These are phyloP conservation scores for Metschnikowia anglica DNA, from an alignment of 805 yeast genomes.

Conservation along the genomic window DNA sequence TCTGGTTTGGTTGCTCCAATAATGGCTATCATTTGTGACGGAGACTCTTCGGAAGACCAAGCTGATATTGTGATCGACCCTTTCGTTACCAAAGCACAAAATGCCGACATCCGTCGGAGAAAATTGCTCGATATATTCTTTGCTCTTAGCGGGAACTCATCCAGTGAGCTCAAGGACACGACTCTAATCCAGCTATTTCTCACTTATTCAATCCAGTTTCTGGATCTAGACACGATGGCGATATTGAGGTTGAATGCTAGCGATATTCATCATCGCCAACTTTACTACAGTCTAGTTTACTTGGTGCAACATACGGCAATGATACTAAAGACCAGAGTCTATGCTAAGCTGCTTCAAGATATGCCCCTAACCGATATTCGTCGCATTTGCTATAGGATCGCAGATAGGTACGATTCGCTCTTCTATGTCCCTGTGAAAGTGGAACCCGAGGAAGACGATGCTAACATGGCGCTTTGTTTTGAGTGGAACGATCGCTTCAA, in stretches of 20 bases:
- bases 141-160: constrained; percentile 4
- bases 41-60: constrained; percentile 1
- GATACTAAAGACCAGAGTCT: constrained; percentile 8
- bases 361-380: constrained; percentile 30
- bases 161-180: constrained; percentile 15
- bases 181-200: constrained; percentile 17
- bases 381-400: constrained; percentile 26
- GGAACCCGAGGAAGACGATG: constrained; percentile 8
- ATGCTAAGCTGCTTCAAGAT: constrained; percentile 15
- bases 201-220: constrained; percentile 6
- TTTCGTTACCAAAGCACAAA: constrained; percentile 11
- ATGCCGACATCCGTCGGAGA: constrained; percentile 13
- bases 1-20: background rate
- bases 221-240: constrained; percentile 16
- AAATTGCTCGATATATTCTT: constrained; percentile 9
- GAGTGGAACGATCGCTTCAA: constrained; percentile 26
- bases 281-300: constrained; percentile 11
- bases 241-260: constrained; percentile 9
- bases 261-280: constrained; percentile 7
- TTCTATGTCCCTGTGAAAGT: constrained; percentile 26
- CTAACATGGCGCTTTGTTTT: constrained; percentile 15
- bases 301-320: constrained; percentile 13
- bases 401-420: constrained; percentile 23
- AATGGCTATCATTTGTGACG: constrained; percentile 17
- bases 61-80: constrained; percentile 9